phyloP scores from a whole-genome alignment of 2,329 filamentous ascomycete genomes.

The Aspergillus tanneri region DNA sequence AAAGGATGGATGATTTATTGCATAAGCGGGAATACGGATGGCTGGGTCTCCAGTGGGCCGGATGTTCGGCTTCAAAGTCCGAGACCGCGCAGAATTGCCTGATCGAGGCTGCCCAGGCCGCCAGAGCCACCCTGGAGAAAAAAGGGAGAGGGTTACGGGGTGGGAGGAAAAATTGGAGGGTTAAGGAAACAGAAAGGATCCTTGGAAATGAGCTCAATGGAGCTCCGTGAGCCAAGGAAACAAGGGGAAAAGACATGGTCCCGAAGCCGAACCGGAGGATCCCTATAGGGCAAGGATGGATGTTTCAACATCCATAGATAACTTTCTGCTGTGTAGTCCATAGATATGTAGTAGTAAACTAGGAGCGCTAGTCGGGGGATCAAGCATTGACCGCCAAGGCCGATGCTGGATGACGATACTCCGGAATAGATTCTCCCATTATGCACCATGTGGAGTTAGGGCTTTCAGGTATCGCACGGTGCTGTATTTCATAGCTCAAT shows the following conservation, averaged over 20 bases:
- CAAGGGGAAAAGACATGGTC: background rate
- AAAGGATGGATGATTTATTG: background rate
- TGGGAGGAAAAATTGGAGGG: background rate
- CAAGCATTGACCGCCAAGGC: slow-evolving; percentile 20
- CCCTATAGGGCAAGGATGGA: slow-evolving; percentile 18
- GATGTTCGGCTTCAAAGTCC: slow-evolving; percentile 8
- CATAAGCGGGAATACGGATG: slow-evolving; percentile 16
- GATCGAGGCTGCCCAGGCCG: slow-evolving; percentile 10
- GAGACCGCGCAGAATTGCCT: slow-evolving; percentile 18
- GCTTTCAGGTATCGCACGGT: too few relatives aligned
- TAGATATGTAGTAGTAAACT: slow-evolving; percentile 1
- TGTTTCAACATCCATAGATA: background rate
- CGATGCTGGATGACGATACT: slow-evolving; percentile 9
- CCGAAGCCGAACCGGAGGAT: slow-evolving; percentile 13
- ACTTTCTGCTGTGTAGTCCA: background rate
- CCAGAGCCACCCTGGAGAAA: slow-evolving; percentile 11
- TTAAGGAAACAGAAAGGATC: background rate
- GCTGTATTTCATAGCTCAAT: too few relatives aligned
- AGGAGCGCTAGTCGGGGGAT: slow-evolving; percentile 5
- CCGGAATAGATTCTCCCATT: slow-evolving; percentile 5
- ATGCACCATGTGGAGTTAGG: background rate
- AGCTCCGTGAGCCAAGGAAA: background rate
- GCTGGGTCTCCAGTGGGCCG: background rate
- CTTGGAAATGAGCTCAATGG: background rate
- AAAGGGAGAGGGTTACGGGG: background rate